Percentiles rank a stretch among this genome's conserved stretches.
Evolutionary conservation across 2,329 filamentous ascomycete species (phyloP).

Genomic region (Nemania sp.): DNA sequence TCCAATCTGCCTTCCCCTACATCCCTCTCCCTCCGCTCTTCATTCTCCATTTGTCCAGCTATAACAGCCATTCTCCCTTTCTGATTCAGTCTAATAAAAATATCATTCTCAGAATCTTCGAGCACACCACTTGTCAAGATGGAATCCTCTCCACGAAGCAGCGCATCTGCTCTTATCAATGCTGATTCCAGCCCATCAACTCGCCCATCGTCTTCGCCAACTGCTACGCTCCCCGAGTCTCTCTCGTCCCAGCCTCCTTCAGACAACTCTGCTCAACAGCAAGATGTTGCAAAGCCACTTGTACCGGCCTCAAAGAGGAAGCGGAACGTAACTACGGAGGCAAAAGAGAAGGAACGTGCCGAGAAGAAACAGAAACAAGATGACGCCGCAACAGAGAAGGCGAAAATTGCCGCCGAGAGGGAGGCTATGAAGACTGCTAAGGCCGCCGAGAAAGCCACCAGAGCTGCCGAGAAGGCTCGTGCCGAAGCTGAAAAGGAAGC

Average conservation of each 20-base stretch:
- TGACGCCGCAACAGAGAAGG: constrained; percentile 45
- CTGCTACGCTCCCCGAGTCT: constrained; percentile 35
- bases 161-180: constrained; percentile 48
- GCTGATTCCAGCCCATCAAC: constrained; percentile 48
- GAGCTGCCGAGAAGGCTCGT: constrained; percentile 47
- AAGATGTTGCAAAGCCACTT: background rate
- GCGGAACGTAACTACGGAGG: constrained; percentile 44
- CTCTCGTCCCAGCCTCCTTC: constrained; percentile 31
- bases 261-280: constrained; percentile 19
- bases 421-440: constrained; percentile 21
- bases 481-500: constrained; percentile 37
- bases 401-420: constrained; percentile 30
- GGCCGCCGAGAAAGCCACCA: constrained; percentile 43
- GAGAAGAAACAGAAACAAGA: constrained; percentile 57
- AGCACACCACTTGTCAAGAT: constrained; percentile 31
- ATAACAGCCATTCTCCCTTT: background rate
- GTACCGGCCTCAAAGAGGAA: constrained; percentile 43
- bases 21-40: background rate
- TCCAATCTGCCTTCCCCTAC: background rate
- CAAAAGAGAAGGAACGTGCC: constrained; percentile 48
- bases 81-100: constrained; percentile 15
- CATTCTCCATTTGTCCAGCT: constrained; percentile 8
- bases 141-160: constrained; percentile 36
- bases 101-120: constrained; percentile 23
- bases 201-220: constrained; percentile 44